Conservation (phyloP, 345 rosid genomes). For the Aurinia saxatilis region DNA sequence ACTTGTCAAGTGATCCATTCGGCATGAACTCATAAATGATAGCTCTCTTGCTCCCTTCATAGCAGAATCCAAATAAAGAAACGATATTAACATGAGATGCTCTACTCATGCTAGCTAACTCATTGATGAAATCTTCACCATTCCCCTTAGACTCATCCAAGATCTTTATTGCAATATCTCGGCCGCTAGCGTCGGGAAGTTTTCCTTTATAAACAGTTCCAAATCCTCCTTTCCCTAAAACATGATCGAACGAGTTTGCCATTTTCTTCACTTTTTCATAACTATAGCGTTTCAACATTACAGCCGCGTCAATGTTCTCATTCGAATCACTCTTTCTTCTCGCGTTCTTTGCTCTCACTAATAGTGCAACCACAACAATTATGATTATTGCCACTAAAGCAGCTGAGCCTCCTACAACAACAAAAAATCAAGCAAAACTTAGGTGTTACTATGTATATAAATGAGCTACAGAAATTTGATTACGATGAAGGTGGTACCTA, state of each 20-base stretch:
- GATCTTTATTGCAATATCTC: constrained; percentile 35
- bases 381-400: background rate
- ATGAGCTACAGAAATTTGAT: background rate
- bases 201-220: too few species aligned
- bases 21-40: too few species aligned
- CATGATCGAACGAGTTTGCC: constrained; percentile 24
- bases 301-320: constrained; percentile 19
- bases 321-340: background rate
- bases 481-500: constrained; percentile 5
- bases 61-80: too few species aligned
- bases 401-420: constrained; percentile 1
- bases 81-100: too few species aligned
- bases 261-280: constrained; percentile 27
- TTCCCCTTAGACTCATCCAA: constrained; percentile 28
- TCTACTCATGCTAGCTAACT: too few species aligned
- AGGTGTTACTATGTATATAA: background rate
- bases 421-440: background rate
- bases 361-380: background rate
- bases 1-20: constrained; percentile 36
- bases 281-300: constrained; percentile 25
- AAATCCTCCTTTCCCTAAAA: constrained; percentile 38
- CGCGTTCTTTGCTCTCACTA: background rate
- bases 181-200: constrained; percentile 3
- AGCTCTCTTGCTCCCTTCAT: too few species aligned
- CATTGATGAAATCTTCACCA: too few species aligned